phyloP scores from a whole-genome alignment of 495 filamentous ascomycete species.

The Aspergillus egyptiacus region DNA sequence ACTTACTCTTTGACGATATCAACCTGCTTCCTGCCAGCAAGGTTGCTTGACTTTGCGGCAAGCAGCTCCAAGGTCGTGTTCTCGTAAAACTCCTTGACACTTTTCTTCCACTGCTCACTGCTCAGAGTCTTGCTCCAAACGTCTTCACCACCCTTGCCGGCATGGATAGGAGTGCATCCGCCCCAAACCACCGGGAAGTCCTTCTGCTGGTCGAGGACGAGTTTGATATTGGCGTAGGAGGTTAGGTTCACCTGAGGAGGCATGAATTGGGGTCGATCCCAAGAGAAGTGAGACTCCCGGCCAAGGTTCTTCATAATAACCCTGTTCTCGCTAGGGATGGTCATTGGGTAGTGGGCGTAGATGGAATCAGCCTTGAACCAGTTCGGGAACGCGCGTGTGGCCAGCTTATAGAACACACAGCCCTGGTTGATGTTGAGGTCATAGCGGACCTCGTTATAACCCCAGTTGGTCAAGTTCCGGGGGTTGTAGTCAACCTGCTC shows the following conservation, averaged over 20 bases:
- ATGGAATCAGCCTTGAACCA: constrained; percentile 74
- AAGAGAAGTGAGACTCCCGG: constrained; percentile 66
- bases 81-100: constrained; percentile 52
- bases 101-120: constrained; percentile 43
- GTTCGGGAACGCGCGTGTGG: constrained; percentile 71
- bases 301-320: constrained; percentile 70
- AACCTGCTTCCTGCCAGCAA: constrained; percentile 56
- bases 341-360: constrained; percentile 87
- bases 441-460: constrained; percentile 66
- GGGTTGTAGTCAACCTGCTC: constrained; percentile 59
- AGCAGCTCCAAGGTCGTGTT: constrained; percentile 60
- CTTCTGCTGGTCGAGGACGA: constrained; percentile 53
- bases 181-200: constrained; percentile 64
- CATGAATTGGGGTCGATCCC: constrained; percentile 52
- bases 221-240: constrained; percentile 56
- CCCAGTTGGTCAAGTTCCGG: constrained; percentile 72
- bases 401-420: constrained; percentile 80
- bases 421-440: constrained; percentile 71
- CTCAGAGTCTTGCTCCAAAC: constrained; percentile 48
- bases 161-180: constrained; percentile 46
- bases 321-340: constrained; percentile 64
- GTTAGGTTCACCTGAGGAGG: constrained; percentile 48
- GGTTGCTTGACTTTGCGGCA: constrained; percentile 54
- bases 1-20: constrained; percentile 67
- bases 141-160: constrained; percentile 47